Conservation (phyloP, 2,329 filamentous ascomycete genomes). For the Cytospora piceicola region DNA sequence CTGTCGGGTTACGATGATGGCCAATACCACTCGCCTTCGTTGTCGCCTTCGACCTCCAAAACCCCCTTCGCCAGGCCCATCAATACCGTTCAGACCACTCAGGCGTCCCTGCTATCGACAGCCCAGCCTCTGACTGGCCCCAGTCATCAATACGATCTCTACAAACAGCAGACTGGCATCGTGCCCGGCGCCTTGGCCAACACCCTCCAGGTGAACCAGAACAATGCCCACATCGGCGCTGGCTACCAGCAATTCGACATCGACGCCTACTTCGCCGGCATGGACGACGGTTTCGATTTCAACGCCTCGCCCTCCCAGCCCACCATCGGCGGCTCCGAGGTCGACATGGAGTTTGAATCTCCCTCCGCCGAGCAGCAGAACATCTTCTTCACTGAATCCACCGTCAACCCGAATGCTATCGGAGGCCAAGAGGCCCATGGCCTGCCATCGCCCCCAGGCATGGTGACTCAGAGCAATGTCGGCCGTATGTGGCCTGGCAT, state of each 20-base stretch:
- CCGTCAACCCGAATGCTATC: conserved; percentile 74
- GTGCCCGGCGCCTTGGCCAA: conserved; percentile 81
- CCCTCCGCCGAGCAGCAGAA: conserved; percentile 54
- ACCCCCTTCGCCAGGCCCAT: conserved; percentile 54
- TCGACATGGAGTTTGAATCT: conserved; percentile 72
- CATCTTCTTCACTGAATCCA: conserved; percentile 66
- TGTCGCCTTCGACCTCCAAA: conserved; percentile 61
- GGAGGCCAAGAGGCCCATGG: conserved; percentile 61
- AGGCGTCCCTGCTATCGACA: conserved; percentile 54
- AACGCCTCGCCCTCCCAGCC: conserved; percentile 66
- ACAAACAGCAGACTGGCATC: conserved; percentile 93
- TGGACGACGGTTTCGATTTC: conserved; percentile 73
- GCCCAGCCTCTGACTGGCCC: conserved; percentile 72
- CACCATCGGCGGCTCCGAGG: conserved; percentile 62
- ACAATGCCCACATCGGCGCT: conserved; percentile 52
- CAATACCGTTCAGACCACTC: conserved; percentile 49
- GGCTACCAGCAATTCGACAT: conserved; percentile 56
- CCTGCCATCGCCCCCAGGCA: conserved; percentile 48
- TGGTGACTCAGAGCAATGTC: conserved; percentile 56
- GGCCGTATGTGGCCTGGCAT: conserved; percentile 90
- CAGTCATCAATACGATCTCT: conserved; percentile 92
- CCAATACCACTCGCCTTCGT: conserved; percentile 61
- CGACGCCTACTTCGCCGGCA: conserved; percentile 55
- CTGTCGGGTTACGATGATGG: conserved; percentile 66
- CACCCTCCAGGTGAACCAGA: conserved; percentile 77